Base-by-base conservation (phyloP, 805 yeast species). In the Metschnikowia cerradonensis region DNA sequence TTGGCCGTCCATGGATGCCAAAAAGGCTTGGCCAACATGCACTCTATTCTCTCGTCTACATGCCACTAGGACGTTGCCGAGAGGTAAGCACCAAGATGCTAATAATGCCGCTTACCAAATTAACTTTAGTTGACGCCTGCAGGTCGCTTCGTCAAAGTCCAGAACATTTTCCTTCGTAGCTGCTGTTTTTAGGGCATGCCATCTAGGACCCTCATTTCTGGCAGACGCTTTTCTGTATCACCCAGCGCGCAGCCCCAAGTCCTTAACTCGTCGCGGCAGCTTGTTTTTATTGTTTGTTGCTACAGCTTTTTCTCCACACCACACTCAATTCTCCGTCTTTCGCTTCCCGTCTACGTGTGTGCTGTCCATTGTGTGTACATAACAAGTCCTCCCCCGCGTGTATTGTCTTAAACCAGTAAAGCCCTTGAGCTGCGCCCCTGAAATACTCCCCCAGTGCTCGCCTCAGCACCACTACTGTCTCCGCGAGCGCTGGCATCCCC, bases 231-330 rank as follows among this genome's bases (percentile, higher is more conserved):
- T 30, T 42, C 45, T 41, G n/a, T 8, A 40, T 15, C 31, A 33
- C 45, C n/a, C 10, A 33, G 38, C 38, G 45, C 45, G 37, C 40
- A 20, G 30, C 31, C n/a, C 4, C 41, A 17, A 34, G 39, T 34
- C 32, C 39, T 33, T 35, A 34, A 15, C 17, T 34, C 34, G 40
- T 44, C 47, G 47, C 47, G 40, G 20, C 47, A 33, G 35, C 47
- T 35, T 31, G 17, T 34, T 30, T 43, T 44, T 32, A 20, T 34
- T 32, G n/a, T 43, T 44, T 44, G 40, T 44, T 44, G 47, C 47
- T 44, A 44, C 47, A 44, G 47, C 47, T 44, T 44, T 44, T 44
- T 44, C 47, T 44, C 47, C 47, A 30, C 47, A 44, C 40, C 23
- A 44, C 40, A 34, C 15, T 30, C 34, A 20, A 42, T 32, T 37